Percentiles rank a stretch among this genome's conserved stretches.
These are phyloP conservation scores for Coelastrella sp. DNA, from an alignment of 139 green algal genomes.

Conservation along the genomic window DNA sequence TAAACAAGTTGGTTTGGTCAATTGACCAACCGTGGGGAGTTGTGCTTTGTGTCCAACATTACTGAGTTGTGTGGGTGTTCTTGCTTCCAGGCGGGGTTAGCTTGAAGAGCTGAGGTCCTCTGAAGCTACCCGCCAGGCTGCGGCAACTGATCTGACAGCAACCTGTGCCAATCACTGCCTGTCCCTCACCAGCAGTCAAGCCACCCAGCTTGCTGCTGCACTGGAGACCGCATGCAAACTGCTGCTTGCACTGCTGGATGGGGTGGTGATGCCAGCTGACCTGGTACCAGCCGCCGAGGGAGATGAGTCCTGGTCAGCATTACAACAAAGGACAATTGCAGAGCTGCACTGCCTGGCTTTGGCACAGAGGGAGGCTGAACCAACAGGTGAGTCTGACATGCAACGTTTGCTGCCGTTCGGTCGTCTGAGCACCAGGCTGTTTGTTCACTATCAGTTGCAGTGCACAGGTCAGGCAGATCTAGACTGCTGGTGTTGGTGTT, in stretches of 20 bases:
- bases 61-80: not conserved
- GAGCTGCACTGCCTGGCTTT: slow-evolving; percentile 56
- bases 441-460: not conserved
- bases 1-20: no score
- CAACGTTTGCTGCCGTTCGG: not conserved
- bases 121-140: slow-evolving; percentile 46
- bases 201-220: not conserved
- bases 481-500: not conserved
- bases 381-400: not conserved
- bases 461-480: not conserved
- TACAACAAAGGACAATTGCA: slow-evolving; percentile 54
- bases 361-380: slow-evolving; percentile 35
- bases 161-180: not conserved
- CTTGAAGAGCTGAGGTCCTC: slow-evolving; percentile 46
- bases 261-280: slow-evolving; percentile 65
- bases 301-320: slow-evolving; percentile 47
- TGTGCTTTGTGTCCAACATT: not conserved
- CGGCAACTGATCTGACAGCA: slow-evolving; percentile 35
- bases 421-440: not conserved
- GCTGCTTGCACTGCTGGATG: slow-evolving; percentile 63
- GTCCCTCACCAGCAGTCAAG: not conserved
- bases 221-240: slow-evolving; percentile 11
- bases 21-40: not conserved
- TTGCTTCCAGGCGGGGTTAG: slow-evolving; percentile 44
- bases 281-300: slow-evolving; percentile 50